Base-by-base conservation (phyloP, 768 basidiomycete species). In the Flagelloscypha sp. region DNA sequence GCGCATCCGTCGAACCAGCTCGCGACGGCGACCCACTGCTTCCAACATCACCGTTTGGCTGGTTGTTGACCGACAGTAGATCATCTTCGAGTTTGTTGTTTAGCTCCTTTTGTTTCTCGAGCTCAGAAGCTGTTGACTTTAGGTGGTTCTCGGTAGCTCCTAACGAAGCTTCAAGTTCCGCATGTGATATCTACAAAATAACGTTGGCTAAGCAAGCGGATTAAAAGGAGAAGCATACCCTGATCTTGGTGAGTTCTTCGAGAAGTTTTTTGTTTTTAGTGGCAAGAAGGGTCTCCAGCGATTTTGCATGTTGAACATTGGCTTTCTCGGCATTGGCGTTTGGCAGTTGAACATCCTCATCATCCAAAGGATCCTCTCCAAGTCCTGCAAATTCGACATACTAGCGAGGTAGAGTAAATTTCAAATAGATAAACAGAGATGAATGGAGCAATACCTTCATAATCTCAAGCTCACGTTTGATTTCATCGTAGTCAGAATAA, bases 391-490 rank as follows among this genome's bases (percentile, higher is more conserved):
- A 98, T 53, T 98, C 94, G 39, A 99, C 93, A 47, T 83, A 97
- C 95, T 98, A 28, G 18, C 22, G 24, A 24, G 22, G 36, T 16
- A 12, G n/a, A 7, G 13, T 17, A 24, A 12, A 28, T 28, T 36
- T 23, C 7, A 33, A 18, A 18, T 18, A 20, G 32, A 19, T 17
- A 27, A 33, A 20, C 15, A 27, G 6, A 31, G 21, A 19, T 16
- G 21, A 29, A 31, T 39, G 33, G n/a, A 21, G n/a, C 18, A 3
- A 13, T 24, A 87, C 95, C 77, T 99, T 97, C 88, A 98, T 87
- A 45, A 99, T 98, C 52, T 92, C 92, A 19, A 99, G 70, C 55
- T 99, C 95, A 18, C 95, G 81, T 63, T 98, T 98, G 52, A 98
- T 79, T 61, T 98, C 93, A 49, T 98, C 94, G 49, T 99, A 98